These are phyloP conservation scores for Boeremia lycopersici DNA, from an alignment of 2,329 filamentous ascomycete genomes.

Conservation along the genomic window DNA sequence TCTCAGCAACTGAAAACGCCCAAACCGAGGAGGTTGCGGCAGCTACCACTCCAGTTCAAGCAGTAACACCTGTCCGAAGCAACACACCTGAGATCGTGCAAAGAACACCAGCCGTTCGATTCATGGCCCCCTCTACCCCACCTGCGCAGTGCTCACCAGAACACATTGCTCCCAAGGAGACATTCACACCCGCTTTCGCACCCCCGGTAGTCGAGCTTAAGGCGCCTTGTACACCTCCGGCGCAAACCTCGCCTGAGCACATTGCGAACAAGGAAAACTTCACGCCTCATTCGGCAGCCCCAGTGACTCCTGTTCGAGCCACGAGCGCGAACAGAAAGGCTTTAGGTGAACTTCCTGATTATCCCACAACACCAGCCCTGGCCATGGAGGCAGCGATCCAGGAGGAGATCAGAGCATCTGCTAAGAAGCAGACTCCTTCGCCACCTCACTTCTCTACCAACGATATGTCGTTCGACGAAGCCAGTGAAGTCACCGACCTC, in stretches of 20 bases:
- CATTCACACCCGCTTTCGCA: constrained; percentile 1
- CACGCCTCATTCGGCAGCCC: constrained; percentile 6
- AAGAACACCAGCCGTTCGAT: constrained; percentile 11
- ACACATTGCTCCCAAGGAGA: constrained; percentile 13
- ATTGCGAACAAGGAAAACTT: constrained; percentile 18
- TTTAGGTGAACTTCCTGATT: constrained; percentile 19
- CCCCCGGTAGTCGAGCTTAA: constrained; percentile 7
- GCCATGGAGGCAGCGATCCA: constrained; percentile 35
- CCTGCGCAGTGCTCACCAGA: constrained; percentile 10
- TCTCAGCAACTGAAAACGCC: neutral
- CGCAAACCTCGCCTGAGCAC: constrained; percentile 14
- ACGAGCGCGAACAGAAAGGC: constrained; percentile 16
- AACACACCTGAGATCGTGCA: constrained; percentile 9
- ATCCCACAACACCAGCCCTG: constrained; percentile 30
- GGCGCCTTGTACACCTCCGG: constrained; percentile 10
- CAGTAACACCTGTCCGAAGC: constrained; percentile 4
- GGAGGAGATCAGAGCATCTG: constrained; percentile 32
- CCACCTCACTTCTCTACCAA: constrained; percentile 19
- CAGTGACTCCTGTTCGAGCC: constrained; percentile 14
- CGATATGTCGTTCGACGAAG: constrained; percentile 23
- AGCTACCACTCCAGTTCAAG: neutral
- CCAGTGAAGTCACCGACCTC: constrained; percentile 22
- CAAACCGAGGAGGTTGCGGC: neutral
- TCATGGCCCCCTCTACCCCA: constrained; percentile 11
- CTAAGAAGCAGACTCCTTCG: constrained; percentile 35